Evolutionary conservation across 441 rosid genomes (phyloP), one percentile per base, ranked within the genome.

Genomic region (Sinapis alba): DNA sequence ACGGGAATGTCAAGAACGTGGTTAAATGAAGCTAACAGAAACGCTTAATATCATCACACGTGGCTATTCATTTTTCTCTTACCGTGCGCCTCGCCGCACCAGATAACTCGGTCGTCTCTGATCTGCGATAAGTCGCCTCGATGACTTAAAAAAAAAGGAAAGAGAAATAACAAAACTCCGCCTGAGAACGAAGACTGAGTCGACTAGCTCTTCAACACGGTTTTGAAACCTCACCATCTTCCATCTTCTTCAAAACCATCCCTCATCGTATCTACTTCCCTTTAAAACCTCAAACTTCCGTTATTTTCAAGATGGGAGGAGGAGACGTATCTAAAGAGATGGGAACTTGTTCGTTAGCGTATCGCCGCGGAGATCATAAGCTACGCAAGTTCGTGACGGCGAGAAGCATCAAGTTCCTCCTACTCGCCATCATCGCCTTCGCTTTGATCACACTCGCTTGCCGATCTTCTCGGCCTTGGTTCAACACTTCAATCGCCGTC

Each of bases 281-380:
- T 13, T 13, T 2, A 36, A 10, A 5, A 1, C n/a, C 19, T 32
- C 36, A 51, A 57, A 45, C 3, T 62, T 27, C 16, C 62, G 54
- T 45, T 56, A 0, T 18, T 13, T 34, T 20, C 51, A 16, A 16
- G 59, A 74, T 79, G 75, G 79, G 78, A 78, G 78, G 81, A 68
- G 79, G 83, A 65, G 73, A 56, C 1, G 63, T 70, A 27, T 3
- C 11, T 60, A 79, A 79, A 68, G 77, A 75, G 85, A 89, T 89
- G 94, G 85, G 94, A 78, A 85, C 90, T 51, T 81, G 86, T 74
- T 79, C 86, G 57, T 32, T 87, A 75, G 74, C 79, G 13, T 87
- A 84, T 79, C 97, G 99, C 28, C 87, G 99, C 60, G 82, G 87
- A 65, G 70, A 83, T 50, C 96, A 84, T 83, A 88, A 91, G 72